Percentiles rank a stretch among this genome's conserved stretches.
Evolutionary conservation across 345 rosid species (phyloP).

Genomic region (Acer negundo): DNA sequence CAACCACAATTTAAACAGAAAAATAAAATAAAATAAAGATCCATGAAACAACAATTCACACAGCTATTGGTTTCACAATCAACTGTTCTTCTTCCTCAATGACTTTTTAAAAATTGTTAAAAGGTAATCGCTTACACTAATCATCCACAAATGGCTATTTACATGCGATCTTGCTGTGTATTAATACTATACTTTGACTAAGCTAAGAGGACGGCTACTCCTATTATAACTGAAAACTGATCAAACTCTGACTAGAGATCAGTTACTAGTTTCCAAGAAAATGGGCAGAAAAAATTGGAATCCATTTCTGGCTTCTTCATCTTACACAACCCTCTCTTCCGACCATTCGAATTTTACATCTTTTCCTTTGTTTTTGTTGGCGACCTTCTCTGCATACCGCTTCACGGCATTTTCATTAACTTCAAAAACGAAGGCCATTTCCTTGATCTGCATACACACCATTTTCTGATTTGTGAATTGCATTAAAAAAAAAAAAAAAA

Average conservation of each 20-base stretch:
- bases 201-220: background rate
- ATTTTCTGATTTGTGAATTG: background rate
- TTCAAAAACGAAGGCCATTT: slow-evolving; percentile 58
- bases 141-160: background rate
- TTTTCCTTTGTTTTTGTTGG: slow-evolving; percentile 29
- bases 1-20: too few relatives aligned
- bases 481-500: background rate
- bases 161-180: background rate
- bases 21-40: too few relatives aligned
- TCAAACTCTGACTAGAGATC: background rate
- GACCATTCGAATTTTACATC: slow-evolving; percentile 42
- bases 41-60: too few relatives aligned
- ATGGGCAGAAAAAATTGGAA: background rate
- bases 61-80: background rate
- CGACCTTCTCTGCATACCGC: slow-evolving; percentile 33
- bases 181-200: background rate
- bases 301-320: slow-evolving; percentile 10
- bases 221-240: background rate
- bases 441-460: slow-evolving; percentile 57
- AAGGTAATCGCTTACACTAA: background rate
- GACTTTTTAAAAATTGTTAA: background rate
- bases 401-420: slow-evolving; percentile 52
- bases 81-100: background rate
- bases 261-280: background rate
- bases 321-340: slow-evolving; percentile 32